Base-by-base conservation (phyloP, 192 early-diverging fungal genomes). In the Martensiomyces pterosporus region DNA sequence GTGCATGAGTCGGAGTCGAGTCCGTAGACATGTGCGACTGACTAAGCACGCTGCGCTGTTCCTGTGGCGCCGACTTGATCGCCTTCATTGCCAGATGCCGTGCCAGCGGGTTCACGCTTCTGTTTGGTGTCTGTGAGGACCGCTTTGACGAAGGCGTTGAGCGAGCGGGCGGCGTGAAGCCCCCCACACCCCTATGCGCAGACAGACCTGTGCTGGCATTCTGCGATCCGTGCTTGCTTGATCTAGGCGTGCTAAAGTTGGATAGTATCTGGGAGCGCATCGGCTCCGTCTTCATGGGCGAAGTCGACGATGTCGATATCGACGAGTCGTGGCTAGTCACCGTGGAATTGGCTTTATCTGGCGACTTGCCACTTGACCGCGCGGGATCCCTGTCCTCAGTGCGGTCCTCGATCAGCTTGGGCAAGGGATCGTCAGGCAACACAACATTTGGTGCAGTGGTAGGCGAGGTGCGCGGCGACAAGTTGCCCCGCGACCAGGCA, bases 91-190 rank as follows among this genome's bases (percentile, higher is more conserved):
- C 68, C 18, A 71, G 40, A 34, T 71, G 68, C 4, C 68, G 55
- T 5, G 68, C 52, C 25, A 71, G 36, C 17, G 68, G 68, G n/a
- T 71, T 71, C 25, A 71, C 68, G 17, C 51, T 64, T 17, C 61
- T 60, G 16, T 49, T 55, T 1, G 68, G 60, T 6, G 61, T 71
- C n/a, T 52, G 39, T 15, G 52, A 52, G 25, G 39, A 16, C 21
- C 48, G 47, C 41, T 52, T 36, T 15, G 57, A n/a, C n/a, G n/a
- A n/a, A n/a, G n/a, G n/a, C n/a, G n/a, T n/a, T n/a, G n/a, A n/a
- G n/a, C n/a, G n/a, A n/a, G n/a, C n/a, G n/a, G n/a, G 6, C 29
- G 29, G 29, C 29, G 29, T 32, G 29, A 32, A 32, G 6, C 29
- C 29, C 5, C 29, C 12, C 6, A 32, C 6, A 5, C 29, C 29